phyloP scores from a whole-genome alignment of 345 rosid genomes.

The Populus nigra region DNA sequence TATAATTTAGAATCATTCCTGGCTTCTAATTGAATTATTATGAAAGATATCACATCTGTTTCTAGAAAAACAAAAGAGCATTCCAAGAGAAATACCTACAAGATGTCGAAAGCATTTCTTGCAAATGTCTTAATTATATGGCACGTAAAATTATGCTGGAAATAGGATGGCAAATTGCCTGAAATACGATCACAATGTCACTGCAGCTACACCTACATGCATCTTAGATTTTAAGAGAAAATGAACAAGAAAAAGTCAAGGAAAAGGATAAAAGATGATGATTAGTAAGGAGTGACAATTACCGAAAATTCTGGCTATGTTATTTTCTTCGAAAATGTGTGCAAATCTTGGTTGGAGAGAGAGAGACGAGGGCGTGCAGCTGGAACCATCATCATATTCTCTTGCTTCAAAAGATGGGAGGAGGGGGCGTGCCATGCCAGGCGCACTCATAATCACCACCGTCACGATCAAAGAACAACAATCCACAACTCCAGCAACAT shows the following conservation, averaged over 20 bases:
- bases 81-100: neutral
- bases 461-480: slow-evolving; percentile 14
- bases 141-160: neutral
- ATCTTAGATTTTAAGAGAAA: neutral
- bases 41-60: neutral
- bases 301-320: slow-evolving; percentile 23
- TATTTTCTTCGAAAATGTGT: slow-evolving; percentile 28
- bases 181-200: neutral
- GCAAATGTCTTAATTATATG: neutral
- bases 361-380: slow-evolving; percentile 39
- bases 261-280: slow-evolving; percentile 23
- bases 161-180: neutral
- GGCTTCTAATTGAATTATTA: neutral
- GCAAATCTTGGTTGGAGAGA: slow-evolving; percentile 33
- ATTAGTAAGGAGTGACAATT: slow-evolving; percentile 16
- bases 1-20: neutral
- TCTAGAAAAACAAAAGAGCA: neutral
- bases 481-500: slow-evolving; percentile 12
- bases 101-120: neutral
- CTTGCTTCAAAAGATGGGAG: slow-evolving; percentile 35
- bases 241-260: neutral
- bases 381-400: slow-evolving; percentile 40
- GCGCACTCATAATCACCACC: slow-evolving; percentile 43
- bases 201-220: neutral
- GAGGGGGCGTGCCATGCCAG: slow-evolving; percentile 37